A percentile compares a stretch with the other conserved stretches of the same genome.
Evolutionary conservation across 371 early-diverging fungal species (phyloP).

Genomic region (Mitosporidium daphniae): DNA sequence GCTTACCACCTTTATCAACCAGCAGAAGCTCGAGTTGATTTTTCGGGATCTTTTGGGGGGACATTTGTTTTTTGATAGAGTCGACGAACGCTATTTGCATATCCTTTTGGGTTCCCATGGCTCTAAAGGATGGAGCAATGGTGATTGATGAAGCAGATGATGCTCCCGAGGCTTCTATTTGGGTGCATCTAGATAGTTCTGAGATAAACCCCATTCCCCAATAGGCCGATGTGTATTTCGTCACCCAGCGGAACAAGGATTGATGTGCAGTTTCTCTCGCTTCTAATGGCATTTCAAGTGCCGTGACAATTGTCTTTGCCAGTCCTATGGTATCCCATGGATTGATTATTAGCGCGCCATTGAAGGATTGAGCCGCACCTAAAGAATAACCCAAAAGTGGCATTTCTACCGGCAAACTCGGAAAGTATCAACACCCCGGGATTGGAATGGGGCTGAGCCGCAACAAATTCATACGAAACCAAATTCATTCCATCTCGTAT

Average conservation of each 20-base stretch:
- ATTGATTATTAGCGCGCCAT: slow-evolving; percentile 79
- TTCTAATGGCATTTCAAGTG: slow-evolving; percentile 54
- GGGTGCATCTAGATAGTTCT: slow-evolving; percentile 15
- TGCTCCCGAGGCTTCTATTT: slow-evolving; percentile 12
- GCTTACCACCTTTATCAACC: too few relatives aligned
- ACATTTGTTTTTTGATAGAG: slow-evolving; percentile 6
- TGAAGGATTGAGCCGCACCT: slow-evolving; percentile 84
- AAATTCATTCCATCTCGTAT: slow-evolving; percentile 99
- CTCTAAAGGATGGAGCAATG: too few relatives aligned
- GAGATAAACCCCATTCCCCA: slow-evolving; percentile 82
- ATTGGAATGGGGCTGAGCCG: slow-evolving; percentile 55
- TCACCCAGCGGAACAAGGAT: slow-evolving; percentile 61
- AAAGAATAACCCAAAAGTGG: too few relatives aligned
- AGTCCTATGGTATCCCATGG: slow-evolving; percentile 92
- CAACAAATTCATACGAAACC: slow-evolving; percentile 87
- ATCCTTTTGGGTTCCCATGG: slow-evolving; percentile 23
- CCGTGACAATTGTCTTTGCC: slow-evolving; percentile 45
- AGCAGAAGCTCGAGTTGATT: slow-evolving; percentile 18
- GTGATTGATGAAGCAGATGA: too few relatives aligned
- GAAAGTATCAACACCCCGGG: slow-evolving; percentile 82
- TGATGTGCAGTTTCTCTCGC: slow-evolving; percentile 38
- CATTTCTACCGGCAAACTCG: slow-evolving; percentile 97
- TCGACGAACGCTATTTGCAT: slow-evolving; percentile 8
- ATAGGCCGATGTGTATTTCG: slow-evolving; percentile 78
- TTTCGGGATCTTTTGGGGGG: slow-evolving; percentile 23